A percentile compares a stretch with the other conserved stretches of the same genome.
Conservation (phyloP, 352 stramenopile species). For the Phytophthora constricta region DNA sequence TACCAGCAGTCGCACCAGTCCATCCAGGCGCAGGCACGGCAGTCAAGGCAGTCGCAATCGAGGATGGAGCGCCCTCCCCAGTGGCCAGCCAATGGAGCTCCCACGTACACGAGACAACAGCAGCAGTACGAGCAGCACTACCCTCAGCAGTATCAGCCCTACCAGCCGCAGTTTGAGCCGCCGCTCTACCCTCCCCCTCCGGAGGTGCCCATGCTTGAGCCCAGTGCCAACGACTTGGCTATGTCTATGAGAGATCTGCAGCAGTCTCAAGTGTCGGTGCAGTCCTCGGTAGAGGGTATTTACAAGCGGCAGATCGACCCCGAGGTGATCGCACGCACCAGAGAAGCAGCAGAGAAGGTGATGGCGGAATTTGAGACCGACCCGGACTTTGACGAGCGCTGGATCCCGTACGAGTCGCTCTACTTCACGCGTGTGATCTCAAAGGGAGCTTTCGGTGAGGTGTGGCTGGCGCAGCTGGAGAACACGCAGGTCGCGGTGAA, state of each 20-base stretch:
- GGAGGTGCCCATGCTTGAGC: conserved; percentile 39
- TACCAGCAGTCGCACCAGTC: conserved; percentile 5
- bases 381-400: conserved; percentile 51
- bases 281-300: conserved; percentile 27
- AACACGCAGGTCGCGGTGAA: conserved; percentile 85
- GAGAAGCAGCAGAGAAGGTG: conserved; percentile 57
- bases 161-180: conserved; percentile 8
- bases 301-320: conserved; percentile 32
- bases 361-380: conserved; percentile 71
- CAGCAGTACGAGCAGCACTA: conserved; percentile 12
- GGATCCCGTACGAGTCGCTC: conserved; percentile 72
- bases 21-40: neutral
- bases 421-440: conserved; percentile 82
- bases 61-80: conserved; percentile 32
- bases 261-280: conserved; percentile 27
- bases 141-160: neutral
- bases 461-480: conserved; percentile 83
- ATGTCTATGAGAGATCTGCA: conserved; percentile 42
- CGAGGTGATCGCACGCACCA: conserved; percentile 33
- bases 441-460: conserved; percentile 81
- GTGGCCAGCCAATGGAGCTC: conserved; percentile 34
- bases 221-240: conserved; percentile 15
- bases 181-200: conserved; percentile 32
- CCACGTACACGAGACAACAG: conserved; percentile 39
- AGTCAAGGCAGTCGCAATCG: neutral